phyloP scores from a whole-genome alignment of 2,329 filamentous ascomycete genomes.

The Claviceps humidiphila region DNA sequence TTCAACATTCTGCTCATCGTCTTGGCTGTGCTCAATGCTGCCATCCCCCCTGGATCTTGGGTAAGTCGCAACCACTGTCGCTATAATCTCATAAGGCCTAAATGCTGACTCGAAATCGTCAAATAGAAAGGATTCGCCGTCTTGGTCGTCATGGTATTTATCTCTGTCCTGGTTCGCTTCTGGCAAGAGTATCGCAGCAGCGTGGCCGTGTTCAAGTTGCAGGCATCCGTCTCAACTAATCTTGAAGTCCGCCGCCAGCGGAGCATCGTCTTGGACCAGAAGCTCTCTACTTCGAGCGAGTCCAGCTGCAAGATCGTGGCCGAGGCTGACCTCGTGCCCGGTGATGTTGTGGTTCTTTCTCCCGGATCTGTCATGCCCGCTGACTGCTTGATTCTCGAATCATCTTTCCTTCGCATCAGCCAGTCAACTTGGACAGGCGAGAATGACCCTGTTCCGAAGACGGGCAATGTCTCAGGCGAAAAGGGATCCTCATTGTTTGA shows the following conservation, averaged over 20 bases:
- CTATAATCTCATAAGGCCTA: background rate
- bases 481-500: constrained; percentile 14
- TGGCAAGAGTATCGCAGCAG: constrained; percentile 17
- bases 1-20: constrained; percentile 14
- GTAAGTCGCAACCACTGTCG: constrained; percentile 1
- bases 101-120: background rate
- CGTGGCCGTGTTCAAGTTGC: constrained; percentile 13
- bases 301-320: constrained; percentile 2
- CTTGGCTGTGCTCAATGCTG: constrained; percentile 14
- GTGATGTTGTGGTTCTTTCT: constrained; percentile 12
- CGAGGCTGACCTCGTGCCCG: constrained; percentile 12
- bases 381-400: constrained; percentile 16
- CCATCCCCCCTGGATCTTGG: constrained; percentile 10
- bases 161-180: constrained; percentile 15
- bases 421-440: constrained; percentile 19
- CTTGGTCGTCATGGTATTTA: constrained; percentile 14
- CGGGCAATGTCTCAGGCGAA: constrained; percentile 6
- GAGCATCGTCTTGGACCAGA: background rate
- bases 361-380: constrained; percentile 15
- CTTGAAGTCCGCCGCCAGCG: constrained; percentile 10
- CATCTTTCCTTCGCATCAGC: constrained; percentile 15
- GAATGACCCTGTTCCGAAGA: constrained; percentile 15
- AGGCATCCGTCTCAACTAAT: constrained; percentile 13
- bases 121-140: constrained; percentile 11
- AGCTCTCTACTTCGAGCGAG: background rate